Percentiles rank a stretch among this genome's conserved stretches.
Evolutionary conservation across 306 rosid species (phyloP).

Genomic region (Crataegus laevigata): DNA sequence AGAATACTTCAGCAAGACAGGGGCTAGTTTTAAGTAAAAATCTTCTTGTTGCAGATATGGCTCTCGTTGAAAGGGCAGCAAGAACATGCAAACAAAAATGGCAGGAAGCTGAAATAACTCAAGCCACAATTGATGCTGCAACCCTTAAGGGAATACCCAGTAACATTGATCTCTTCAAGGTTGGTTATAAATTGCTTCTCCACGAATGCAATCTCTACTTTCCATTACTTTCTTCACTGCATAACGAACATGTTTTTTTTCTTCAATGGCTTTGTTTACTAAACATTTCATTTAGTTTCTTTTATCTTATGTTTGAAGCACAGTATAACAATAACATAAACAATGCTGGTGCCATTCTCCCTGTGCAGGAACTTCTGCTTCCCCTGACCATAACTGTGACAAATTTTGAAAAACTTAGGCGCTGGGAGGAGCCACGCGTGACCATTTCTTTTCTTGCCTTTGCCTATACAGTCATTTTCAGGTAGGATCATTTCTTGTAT

Average conservation of each 20-base stretch:
- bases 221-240: background rate
- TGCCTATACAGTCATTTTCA: slow-evolving; percentile 57
- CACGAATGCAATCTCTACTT: background rate
- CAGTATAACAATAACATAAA: background rate
- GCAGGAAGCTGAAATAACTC: slow-evolving; percentile 72
- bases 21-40: slow-evolving; percentile 81
- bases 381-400: slow-evolving; percentile 51
- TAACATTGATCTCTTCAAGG: slow-evolving; percentile 97
- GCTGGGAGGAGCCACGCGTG: slow-evolving; percentile 87
- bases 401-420: slow-evolving; percentile 69
- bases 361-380: slow-evolving; percentile 73
- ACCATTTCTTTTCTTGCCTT: slow-evolving; percentile 68
- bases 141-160: slow-evolving; percentile 90
- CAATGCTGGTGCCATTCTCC: slow-evolving; percentile 4
- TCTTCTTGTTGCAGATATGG: slow-evolving; percentile 64
- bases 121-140: slow-evolving; percentile 95
- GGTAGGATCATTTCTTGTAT: slow-evolving; percentile 32
- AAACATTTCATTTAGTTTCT: background rate
- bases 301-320: background rate
- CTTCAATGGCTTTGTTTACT: background rate
- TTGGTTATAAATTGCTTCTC: slow-evolving; percentile 20
- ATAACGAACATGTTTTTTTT: background rate
- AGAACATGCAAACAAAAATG: slow-evolving; percentile 46
- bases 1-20: slow-evolving; percentile 47
- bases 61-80: slow-evolving; percentile 75